Base-by-base conservation (phyloP, 2,329 filamentous ascomycete species). In the Myotisia sp. region DNA sequence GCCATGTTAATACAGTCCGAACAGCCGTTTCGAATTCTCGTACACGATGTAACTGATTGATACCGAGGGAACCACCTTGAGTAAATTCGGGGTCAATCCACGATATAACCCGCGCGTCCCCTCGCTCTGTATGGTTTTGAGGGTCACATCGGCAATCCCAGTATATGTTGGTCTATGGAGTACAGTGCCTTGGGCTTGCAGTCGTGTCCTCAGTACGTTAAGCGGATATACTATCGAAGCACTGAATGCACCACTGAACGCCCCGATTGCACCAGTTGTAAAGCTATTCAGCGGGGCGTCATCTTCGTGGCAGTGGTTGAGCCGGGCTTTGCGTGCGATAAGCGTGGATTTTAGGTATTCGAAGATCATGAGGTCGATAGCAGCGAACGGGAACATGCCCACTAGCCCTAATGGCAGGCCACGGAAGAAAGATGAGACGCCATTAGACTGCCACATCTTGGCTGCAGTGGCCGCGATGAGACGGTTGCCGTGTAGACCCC, bases 371-470 rank as follows among this genome's bases (percentile, higher is more conserved):
- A 98, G 78, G 53, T 98, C 90, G 51, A 98, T 92, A 32, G 90
- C 90, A 26, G 85, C 87, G 56, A 95, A 98, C 0, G 90, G 90
- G 49, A 98, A 98, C 76, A 95, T 94, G 53, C 90, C 90, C 33
- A 94, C 63, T 3, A 98, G 68, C 10, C 90, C 90, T 72, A 95
- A 90, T 0, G 85, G 86, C 21, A 98, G 70, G 26, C 90, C 90
- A 35, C 87, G 83, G 56, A 95, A 98, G 42, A 85, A 87, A 5
- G 81, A 70, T 20, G 71, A 65, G 18, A 86, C 45, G 14, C 83
- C 83, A 38, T 82, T 80, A 39, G 76, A 71, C 26, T 68, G 70
- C 65, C 77, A 84, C 79, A 98, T 93, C 54, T 85, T 92, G 53
- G 72, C 70, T 2, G 82, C 82, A 1, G 87, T 95, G 31, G 79